Conservation (phyloP, 805 yeast genomes). For the Alloascoidea africana region DNA sequence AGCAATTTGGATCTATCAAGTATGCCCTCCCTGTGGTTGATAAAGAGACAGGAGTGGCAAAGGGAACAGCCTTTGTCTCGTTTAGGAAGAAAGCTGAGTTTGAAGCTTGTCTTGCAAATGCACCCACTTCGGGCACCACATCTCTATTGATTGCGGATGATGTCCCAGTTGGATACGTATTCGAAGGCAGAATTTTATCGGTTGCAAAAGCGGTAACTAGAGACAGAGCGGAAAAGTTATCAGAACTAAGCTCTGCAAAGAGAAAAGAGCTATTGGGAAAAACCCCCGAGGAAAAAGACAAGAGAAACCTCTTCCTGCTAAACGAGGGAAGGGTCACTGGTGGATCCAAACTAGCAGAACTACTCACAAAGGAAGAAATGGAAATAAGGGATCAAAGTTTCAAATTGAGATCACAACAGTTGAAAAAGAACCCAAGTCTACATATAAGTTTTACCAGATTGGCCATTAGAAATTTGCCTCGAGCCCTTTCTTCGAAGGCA, state of each 20-base stretch:
- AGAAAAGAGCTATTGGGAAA: slow-evolving; percentile 71
- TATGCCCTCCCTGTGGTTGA: slow-evolving; percentile 93
- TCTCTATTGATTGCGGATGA: slow-evolving; percentile 81
- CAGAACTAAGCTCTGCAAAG: slow-evolving; percentile 57
- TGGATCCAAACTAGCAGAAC: slow-evolving; percentile 62
- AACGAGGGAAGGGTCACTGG: slow-evolving; percentile 89
- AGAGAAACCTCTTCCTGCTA: slow-evolving; percentile 68
- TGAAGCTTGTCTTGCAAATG: slow-evolving; percentile 53
- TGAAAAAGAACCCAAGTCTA: slow-evolving; percentile 78
- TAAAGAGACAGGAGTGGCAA: slow-evolving; percentile 70
- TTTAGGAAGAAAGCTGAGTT: slow-evolving; percentile 49
- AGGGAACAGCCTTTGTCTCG: slow-evolving; percentile 92
- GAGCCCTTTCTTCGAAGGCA: slow-evolving; percentile 80
- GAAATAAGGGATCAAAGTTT: slow-evolving; percentile 82
- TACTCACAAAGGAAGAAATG: slow-evolving; percentile 56
- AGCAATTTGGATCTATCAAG: slow-evolving; percentile 66
- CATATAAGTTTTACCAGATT: slow-evolving; percentile 91
- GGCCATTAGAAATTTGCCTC: slow-evolving; percentile 87
- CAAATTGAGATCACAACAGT: slow-evolving; percentile 74
- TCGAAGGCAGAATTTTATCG: slow-evolving; percentile 82
- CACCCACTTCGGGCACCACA: slow-evolving; percentile 52
- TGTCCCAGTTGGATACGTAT: slow-evolving; percentile 70
- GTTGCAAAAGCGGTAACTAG: slow-evolving; percentile 78
- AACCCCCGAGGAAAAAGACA: slow-evolving; percentile 66
- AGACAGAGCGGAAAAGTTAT: slow-evolving; percentile 59